Base-by-base conservation (phyloP, 2,329 filamentous ascomycete genomes). In the Apiospora rasikravindrae region DNA sequence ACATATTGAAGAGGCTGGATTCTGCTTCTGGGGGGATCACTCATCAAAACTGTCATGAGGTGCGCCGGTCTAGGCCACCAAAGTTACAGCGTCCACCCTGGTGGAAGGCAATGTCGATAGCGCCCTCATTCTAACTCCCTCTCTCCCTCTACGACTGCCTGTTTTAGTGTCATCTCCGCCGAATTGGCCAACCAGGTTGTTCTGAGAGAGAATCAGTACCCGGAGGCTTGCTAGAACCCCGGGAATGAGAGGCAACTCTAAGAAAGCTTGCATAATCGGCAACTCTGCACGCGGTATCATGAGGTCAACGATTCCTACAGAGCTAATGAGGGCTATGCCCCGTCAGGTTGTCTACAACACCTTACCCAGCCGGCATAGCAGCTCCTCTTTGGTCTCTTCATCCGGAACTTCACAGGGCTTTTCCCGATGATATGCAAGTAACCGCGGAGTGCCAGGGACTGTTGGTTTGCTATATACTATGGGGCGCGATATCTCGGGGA, bases 21-120 rank as follows among this genome's bases (percentile, higher is more conserved):
- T 33, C 16, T 33, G 26, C 16, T 16, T 22, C 1, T 7, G 22
- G 13, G 51, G 53, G 26, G 26, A 33, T 61, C 57, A 64, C 33
- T 40, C 19, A 37, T 40, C 57, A 22, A 40, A 14, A 40, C 10
- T 64, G 19, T 40, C 22, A 16, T 29, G 22, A 37, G 29, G 22
- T n/a, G 57, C 33, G 40, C 40, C 40, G 33, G 22, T 37, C 57
- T 64, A 40, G 57, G 29, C 57, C 10, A 64, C 24, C 22, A n/a
- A n/a, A 64, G 57, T n/a, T 40, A 64, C 57, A 64, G 57, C 57
- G 33, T n/a, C 24, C 57, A 64, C 57, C 57, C 57, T 40, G 57
- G 29, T 24, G 33, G 29, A 4, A 64, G 57, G 57, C 24, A 40
- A 40, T 64, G 8, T 33, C 10, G 57, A 64, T 64, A 40, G 57